Percentiles rank a stretch among this genome's conserved stretches.
These are phyloP conservation scores for Talaromyces sp. DNA, from an alignment of 2,329 filamentous ascomycete species.

Conservation along the genomic window DNA sequence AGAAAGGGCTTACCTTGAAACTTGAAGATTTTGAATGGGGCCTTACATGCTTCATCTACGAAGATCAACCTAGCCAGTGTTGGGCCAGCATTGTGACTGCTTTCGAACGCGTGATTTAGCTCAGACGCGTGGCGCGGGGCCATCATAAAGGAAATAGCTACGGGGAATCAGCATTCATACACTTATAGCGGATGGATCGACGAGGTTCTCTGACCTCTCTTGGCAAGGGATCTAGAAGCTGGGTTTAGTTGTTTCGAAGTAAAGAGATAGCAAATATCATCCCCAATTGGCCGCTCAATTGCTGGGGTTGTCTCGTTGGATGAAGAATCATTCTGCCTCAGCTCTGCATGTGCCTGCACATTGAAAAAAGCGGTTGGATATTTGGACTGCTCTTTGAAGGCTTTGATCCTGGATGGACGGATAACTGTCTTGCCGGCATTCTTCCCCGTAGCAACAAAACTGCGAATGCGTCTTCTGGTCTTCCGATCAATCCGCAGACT, in stretches of 20 bases:
- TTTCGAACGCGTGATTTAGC: conserved; percentile 7
- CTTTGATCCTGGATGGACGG: conserved; percentile 13
- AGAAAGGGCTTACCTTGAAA: no score
- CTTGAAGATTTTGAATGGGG: no score
- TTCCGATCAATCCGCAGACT: conserved; percentile 1
- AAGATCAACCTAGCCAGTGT: conserved; percentile 11
- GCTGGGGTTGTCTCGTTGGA: neutral
- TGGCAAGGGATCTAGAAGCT: conserved; percentile 1
- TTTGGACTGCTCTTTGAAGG: neutral
- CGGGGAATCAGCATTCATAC: no score
- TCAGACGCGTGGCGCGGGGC: conserved; percentile 7
- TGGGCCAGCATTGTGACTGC: neutral
- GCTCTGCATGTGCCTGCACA: neutral
- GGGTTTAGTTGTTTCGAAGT: conserved; percentile 1
- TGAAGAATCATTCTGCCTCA: neutral
- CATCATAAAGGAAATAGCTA: conserved; percentile 12
- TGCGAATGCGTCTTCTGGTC: conserved; percentile 14
- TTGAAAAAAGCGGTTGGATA: neutral
- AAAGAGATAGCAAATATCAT: conserved; percentile 5
- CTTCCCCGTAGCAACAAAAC: conserved; percentile 10
- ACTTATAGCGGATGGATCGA: no score
- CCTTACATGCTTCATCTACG: conserved; percentile 12
- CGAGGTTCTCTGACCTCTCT: conserved; percentile 3
- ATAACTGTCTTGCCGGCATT: conserved; percentile 13
- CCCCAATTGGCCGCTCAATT: conserved; percentile 8